Evolutionary conservation across 2,329 filamentous ascomycete species (phyloP), one percentile per base, ranked within the genome.

Genomic region (Albifimbria verrucaria): DNA sequence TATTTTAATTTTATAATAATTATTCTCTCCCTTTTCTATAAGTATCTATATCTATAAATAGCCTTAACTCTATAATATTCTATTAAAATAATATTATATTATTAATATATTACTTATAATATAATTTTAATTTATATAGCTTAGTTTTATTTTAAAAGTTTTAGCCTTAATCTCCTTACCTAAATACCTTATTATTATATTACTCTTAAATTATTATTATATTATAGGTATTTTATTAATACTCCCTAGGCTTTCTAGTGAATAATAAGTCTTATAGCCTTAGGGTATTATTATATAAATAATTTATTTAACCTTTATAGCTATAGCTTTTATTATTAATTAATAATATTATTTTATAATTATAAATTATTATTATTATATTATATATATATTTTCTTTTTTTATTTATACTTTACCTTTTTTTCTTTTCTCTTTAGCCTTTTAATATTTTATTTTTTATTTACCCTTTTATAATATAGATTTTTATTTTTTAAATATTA

Each of bases 191-290:
- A 32, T 51, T 48, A 42, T 57, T 45, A 48, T 45, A 51, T 45
- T 50, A 45, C 15, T 56, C 55, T 24, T 51, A 55, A 44, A 52
- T 55, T 51, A 50, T 48, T 52, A 53, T 49, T 57, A 55, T 55
- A 57, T 55, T 9, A 45, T 55, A 57, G 55, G 56, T 56, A 57
- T n/a, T 25, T 55, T 32, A 54, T 56, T 21, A 55, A 49, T 45
- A 52, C 36, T 49, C 39, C 17, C 9, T 11, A 4, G 10, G 20
- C 17, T 17, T 17, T 26, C 23, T 41, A n/a, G 49, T 26, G 17
- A 49, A 39, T 44, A 28, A 43, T 9, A 49, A 15, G 43, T 44
- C 44, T 45, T 49, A 50, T 15, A 9, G 15, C 26, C 15, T 32
- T 32, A 32, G 26, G 7, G 7, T 32, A 9, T 9, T 32, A 32